These are phyloP conservation scores for Jatropha curcas DNA, from an alignment of 345 rosid species.

Conservation along the genomic window DNA sequence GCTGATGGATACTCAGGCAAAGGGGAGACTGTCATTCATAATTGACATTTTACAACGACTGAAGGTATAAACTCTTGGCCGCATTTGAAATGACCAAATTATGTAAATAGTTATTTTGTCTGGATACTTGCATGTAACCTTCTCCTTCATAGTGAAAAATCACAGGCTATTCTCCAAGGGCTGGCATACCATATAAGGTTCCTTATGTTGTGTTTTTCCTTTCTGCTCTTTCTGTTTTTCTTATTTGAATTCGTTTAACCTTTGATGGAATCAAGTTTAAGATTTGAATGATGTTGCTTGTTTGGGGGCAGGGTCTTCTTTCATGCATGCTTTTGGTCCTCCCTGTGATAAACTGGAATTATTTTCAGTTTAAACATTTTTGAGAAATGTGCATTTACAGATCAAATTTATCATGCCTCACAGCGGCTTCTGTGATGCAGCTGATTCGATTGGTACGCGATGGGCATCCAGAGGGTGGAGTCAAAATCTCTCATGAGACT, in stretches of 20 bases:
- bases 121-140: background rate
- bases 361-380: background rate
- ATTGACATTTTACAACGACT: slow-evolving; percentile 77
- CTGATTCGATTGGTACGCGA: slow-evolving; percentile 68
- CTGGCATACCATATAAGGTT: no score
- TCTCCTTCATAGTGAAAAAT: no score
- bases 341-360: background rate
- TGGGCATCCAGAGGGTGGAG: slow-evolving; percentile 50
- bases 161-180: no score
- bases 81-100: slow-evolving; percentile 10
- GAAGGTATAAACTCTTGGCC: slow-evolving; percentile 56
- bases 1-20: slow-evolving; percentile 82
- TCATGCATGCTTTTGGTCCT: background rate
- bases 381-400: slow-evolving; percentile 11
- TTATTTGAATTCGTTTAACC: no score
- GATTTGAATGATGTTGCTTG: no score
- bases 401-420: slow-evolving; percentile 18
- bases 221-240: no score
- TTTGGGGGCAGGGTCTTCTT: background rate
- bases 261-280: slow-evolving; percentile 4
- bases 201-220: no score
- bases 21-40: slow-evolving; percentile 73
- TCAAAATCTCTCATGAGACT: slow-evolving; percentile 51
- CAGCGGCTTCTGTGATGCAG: slow-evolving; percentile 42
- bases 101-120: background rate